Conservation (phyloP, 1,284 basidiomycete genomes). For the Cutaneotrichosporon sp. region DNA sequence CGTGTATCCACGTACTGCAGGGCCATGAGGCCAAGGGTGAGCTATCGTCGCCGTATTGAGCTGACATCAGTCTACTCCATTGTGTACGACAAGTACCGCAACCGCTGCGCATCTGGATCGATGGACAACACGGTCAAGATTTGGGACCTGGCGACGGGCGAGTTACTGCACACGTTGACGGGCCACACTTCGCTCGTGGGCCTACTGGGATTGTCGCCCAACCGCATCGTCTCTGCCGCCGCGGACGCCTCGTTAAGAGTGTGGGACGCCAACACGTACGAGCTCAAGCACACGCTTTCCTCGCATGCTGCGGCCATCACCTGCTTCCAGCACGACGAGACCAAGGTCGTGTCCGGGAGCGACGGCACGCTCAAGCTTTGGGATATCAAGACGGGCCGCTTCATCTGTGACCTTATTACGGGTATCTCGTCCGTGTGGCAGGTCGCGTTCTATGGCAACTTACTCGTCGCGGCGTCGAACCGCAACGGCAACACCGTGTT, state of each 20-base stretch:
- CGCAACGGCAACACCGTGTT: slow-evolving; percentile 67
- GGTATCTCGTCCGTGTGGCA: slow-evolving; percentile 94
- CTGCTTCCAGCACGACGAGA: slow-evolving; percentile 96
- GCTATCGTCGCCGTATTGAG: slow-evolving; percentile 14
- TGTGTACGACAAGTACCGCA: slow-evolving; percentile 77
- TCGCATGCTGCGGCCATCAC: slow-evolving; percentile 93
- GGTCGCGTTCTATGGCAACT: slow-evolving; percentile 86
- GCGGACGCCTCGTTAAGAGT: slow-evolving; percentile 89
- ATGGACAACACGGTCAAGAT: slow-evolving; percentile 95
- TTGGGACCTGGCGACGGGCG: slow-evolving; percentile 81
- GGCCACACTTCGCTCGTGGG: slow-evolving; percentile 89
- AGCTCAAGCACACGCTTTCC: slow-evolving; percentile 73
- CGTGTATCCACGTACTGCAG: slow-evolving; percentile 73
- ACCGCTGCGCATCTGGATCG: slow-evolving; percentile 88
- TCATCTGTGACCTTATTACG: slow-evolving; percentile 80
- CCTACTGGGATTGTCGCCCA: slow-evolving; percentile 80
- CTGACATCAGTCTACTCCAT: slow-evolving; percentile 76
- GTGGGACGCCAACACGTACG: slow-evolving; percentile 83
- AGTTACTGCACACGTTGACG: slow-evolving; percentile 73
- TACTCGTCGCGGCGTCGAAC: slow-evolving; percentile 90
- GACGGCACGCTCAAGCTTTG: slow-evolving; percentile 97
- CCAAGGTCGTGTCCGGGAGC: slow-evolving; percentile 88
- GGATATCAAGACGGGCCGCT: slow-evolving; percentile 81
- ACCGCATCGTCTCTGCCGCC: slow-evolving; percentile 85
- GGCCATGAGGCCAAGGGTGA: slow-evolving; percentile 90